Evolutionary conservation across 257 asterid species (phyloP), one percentile per base, ranked within the genome.

Genomic region (Solanum gandarillasii): DNA sequence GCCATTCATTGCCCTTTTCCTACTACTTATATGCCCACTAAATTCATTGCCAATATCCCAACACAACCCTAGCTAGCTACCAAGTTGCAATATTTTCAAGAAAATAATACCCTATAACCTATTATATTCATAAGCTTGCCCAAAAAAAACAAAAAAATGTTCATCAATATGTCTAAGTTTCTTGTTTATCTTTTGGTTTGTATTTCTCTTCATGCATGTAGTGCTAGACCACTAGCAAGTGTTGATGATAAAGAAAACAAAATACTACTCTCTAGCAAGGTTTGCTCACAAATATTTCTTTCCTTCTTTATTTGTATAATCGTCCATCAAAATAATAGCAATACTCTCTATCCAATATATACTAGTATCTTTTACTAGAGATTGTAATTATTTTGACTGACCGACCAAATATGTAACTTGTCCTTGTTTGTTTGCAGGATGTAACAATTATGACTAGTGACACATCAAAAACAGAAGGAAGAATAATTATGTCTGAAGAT

Each of bases 181-280:
- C 76, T 91, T 79, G 85, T 68, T 85, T 90, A 34, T 76, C 68
- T 94, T 32, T 87, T 92, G 34, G 71, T 93, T 6, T 90, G 55
- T 91, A 74, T 92, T 52, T 89, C 41, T 86, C 48, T 94, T 88
- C 97, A 93, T 95, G 91, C 97, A 94, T 91, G 94, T 95, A 91
- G 93, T 48, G 96, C 93, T 16, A 88, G 96, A 85, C 92, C 88
- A 41, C 90, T 92, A 87, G 86, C 78, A 46, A 86, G 81, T 31
- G 12, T n/a, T 46, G 79, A 83, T 65, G 84, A 84, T 86, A 43
- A 55, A 60, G 76, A n/a, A 34, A 88, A 72, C 14, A 68, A 12
- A 23, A 67, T 87, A 88, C 87, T 83, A 85, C 48, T 87, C 88
- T 82, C 89, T 36, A 70, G n/a, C 73, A 89, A 89, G 94, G 95